Percentiles rank a stretch among this genome's conserved stretches.
These are phyloP conservation scores for Aspergillus homomorphus DNA, from an alignment of 495 filamentous ascomycete genomes.

Conservation along the genomic window DNA sequence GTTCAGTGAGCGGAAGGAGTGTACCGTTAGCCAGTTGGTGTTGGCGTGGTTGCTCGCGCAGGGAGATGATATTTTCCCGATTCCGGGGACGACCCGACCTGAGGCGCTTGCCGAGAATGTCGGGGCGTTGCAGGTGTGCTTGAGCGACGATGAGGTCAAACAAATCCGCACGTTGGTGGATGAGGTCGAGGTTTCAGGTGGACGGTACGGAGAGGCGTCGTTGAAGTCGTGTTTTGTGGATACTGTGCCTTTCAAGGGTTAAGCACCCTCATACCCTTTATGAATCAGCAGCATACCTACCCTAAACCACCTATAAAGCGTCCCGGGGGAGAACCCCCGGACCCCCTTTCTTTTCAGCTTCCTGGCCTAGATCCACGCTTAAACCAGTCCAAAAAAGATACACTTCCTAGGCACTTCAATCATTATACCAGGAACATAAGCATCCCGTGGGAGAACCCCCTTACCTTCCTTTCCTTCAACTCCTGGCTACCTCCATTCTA, in stretches of 20 bases:
- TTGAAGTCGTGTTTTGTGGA: constrained; percentile 7
- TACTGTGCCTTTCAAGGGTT: constrained; percentile 15
- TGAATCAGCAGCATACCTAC: no score
- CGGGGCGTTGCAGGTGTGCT: constrained; percentile 38
- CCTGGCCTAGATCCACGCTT: no score
- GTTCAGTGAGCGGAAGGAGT: constrained; percentile 43
- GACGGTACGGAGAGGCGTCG: constrained; percentile 2
- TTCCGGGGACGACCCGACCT: constrained; percentile 56
- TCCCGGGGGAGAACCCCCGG: no score
- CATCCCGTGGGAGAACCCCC: no score
- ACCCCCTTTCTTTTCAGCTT: no score
- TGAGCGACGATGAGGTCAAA: constrained; percentile 44
- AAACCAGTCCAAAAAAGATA: no score
- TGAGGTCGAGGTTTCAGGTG: constrained; percentile 1
- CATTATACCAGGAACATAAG: no score
- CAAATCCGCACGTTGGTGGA: constrained; percentile 34
- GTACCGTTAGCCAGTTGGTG: constrained; percentile 45
- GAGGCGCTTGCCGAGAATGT: constrained; percentile 59
- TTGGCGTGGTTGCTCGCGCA: constrained; percentile 57
- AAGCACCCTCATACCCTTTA: no score
- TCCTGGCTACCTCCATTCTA: no score
- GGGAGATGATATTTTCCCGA: constrained; percentile 55
- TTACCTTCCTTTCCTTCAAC: no score
- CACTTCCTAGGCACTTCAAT: no score
- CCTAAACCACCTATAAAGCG: no score